These are phyloP conservation scores for Hypoxylon sp. DNA, from an alignment of 2,329 filamentous ascomycete genomes.

Conservation along the genomic window DNA sequence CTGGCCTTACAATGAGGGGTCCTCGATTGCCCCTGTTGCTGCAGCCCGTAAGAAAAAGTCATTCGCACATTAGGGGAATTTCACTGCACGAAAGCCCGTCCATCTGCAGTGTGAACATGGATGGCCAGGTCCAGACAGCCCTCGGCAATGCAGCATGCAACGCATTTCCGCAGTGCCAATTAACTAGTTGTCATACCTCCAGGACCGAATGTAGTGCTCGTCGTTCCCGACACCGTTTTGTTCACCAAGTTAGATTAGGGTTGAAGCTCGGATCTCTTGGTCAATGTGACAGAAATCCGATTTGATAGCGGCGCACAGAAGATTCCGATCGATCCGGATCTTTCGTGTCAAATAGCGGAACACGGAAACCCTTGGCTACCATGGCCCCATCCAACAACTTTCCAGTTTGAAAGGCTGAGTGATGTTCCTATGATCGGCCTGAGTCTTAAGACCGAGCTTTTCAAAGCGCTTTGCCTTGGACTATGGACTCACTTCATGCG, in stretches of 20 bases:
- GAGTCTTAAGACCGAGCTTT: constrained; percentile 27
- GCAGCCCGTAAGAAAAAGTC: constrained; percentile 43
- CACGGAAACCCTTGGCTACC: constrained; percentile 28
- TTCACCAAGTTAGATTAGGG: constrained; percentile 34
- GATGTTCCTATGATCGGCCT: constrained; percentile 44
- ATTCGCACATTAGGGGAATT: constrained; percentile 48
- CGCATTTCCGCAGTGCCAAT: constrained; percentile 38
- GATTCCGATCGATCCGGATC: constrained; percentile 49
- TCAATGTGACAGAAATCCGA: constrained; percentile 41
- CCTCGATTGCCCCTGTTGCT: constrained; percentile 31
- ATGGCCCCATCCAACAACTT: constrained; percentile 21
- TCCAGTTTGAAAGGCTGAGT: constrained; percentile 35
- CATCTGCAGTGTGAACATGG: constrained; percentile 42
- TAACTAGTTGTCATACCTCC: constrained; percentile 16
- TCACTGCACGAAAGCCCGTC: constrained; percentile 45
- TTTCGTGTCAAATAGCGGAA: constrained; percentile 35
- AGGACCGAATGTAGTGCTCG: constrained; percentile 13
- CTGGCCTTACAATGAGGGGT: constrained; percentile 45
- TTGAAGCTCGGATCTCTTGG: constrained; percentile 37
- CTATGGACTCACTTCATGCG: constrained; percentile 23
- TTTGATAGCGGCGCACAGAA: constrained; percentile 37
- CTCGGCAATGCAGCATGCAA: constrained; percentile 46
- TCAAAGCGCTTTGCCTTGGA: constrained; percentile 18
- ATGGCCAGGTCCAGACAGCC: constrained; percentile 41
- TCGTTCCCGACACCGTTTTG: constrained; percentile 29